A percentile compares a stretch with the other conserved stretches of the same genome.
These are phyloP conservation scores for Serendipita sp. DNA, from an alignment of 1,284 basidiomycete species.

Conservation along the genomic window DNA sequence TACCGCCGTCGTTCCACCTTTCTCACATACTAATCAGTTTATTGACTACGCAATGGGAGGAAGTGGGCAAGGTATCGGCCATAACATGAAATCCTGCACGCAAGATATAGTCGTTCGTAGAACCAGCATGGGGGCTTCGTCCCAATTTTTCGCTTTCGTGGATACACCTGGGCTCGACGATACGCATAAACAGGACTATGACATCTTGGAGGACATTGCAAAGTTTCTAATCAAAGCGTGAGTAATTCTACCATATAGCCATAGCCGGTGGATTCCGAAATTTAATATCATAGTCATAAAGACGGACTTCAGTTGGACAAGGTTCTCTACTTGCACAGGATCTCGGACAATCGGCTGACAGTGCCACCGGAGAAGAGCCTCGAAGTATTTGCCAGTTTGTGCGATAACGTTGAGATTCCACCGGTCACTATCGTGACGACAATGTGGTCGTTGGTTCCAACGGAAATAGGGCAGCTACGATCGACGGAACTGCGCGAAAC, in stretches of 20 bases:
- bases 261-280: too few relatives aligned
- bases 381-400: slow-evolving; percentile 10
- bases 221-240: neutral
- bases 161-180: neutral
- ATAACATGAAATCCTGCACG: neutral
- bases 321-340: slow-evolving; percentile 12
- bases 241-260: too few relatives aligned
- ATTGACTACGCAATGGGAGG: neutral
- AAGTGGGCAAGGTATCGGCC: neutral
- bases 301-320: neutral
- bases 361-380: slow-evolving; percentile 8
- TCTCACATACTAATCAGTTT: neutral
- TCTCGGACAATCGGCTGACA: slow-evolving; percentile 12
- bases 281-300: too few relatives aligned
- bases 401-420: slow-evolving; percentile 1
- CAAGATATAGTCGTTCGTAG: neutral
- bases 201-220: neutral
- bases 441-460: slow-evolving; percentile 16
- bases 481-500: slow-evolving; percentile 14
- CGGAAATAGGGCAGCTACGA: slow-evolving; percentile 10
- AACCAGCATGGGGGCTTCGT: neutral
- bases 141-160: neutral
- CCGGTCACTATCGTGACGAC: slow-evolving; percentile 18
- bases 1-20: too few relatives aligned
- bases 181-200: neutral